These are phyloP conservation scores for Megacollybia marginata DNA, from an alignment of 768 basidiomycete genomes.

Conservation along the genomic window DNA sequence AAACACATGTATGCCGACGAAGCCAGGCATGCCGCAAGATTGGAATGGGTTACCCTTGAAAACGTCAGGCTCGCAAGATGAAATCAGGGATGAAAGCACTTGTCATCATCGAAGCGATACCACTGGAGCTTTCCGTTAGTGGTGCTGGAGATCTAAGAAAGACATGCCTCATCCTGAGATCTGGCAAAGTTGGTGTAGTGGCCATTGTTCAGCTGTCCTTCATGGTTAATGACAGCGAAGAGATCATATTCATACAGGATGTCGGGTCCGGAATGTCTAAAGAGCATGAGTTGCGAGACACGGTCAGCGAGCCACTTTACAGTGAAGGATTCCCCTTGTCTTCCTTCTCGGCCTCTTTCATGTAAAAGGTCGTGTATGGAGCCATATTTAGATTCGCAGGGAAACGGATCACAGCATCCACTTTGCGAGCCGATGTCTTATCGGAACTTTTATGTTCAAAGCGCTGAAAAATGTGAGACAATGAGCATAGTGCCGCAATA, in stretches of 20 bases:
- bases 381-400: slow-evolving; percentile 85
- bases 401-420: slow-evolving; percentile 77
- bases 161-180: slow-evolving; percentile 74
- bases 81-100: slow-evolving; percentile 36
- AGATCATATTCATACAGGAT: slow-evolving; percentile 85
- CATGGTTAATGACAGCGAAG: slow-evolving; percentile 90
- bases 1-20: slow-evolving; percentile 93
- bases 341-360: slow-evolving; percentile 46
- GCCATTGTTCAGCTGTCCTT: slow-evolving; percentile 90
- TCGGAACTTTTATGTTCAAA: slow-evolving; percentile 83
- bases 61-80: slow-evolving; percentile 1
- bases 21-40: slow-evolving; percentile 54
- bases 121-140: slow-evolving; percentile 41
- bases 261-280: slow-evolving; percentile 47
- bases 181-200: slow-evolving; percentile 89
- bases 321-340: slow-evolving; percentile 14
- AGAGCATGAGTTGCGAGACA: neutral
- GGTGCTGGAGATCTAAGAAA: neutral
- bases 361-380: slow-evolving; percentile 65
- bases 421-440: slow-evolving; percentile 72
- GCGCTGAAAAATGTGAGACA: slow-evolving; percentile 40
- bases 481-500: neutral
- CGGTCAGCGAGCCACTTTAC: slow-evolving; percentile 17
- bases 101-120: slow-evolving; percentile 94
- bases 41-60: slow-evolving; percentile 63